These are phyloP conservation scores for Melastoma malabathricum DNA, from an alignment of 345 rosid species.

Conservation along the genomic window DNA sequence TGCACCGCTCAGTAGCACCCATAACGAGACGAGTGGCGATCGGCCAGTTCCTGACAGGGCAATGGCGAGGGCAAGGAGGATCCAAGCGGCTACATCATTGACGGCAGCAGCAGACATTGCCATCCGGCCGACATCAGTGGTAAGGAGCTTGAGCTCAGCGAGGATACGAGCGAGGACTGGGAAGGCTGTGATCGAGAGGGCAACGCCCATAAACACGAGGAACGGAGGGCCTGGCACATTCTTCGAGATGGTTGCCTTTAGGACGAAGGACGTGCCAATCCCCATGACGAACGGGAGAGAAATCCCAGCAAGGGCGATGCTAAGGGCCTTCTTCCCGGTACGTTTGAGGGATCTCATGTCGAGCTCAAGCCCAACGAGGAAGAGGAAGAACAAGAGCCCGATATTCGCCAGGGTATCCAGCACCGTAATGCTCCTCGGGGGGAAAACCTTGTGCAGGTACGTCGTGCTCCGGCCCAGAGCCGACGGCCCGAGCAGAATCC, in stretches of 20 bases:
- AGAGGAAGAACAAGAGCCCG: constrained; percentile 69
- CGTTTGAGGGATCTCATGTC: constrained; percentile 38
- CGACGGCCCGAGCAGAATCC: constrained; percentile 67
- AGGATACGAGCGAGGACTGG: constrained; percentile 75
- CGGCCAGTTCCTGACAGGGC: constrained; percentile 41
- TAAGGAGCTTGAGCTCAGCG: constrained; percentile 74
- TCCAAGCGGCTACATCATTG: constrained; percentile 71
- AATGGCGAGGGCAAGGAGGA: constrained; percentile 69
- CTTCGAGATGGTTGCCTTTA: constrained; percentile 25
- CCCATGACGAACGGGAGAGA: constrained; percentile 48
- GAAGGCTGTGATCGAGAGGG: constrained; percentile 72
- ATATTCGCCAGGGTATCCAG: constrained; percentile 66
- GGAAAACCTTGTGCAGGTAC: constrained; percentile 36
- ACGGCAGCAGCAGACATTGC: constrained; percentile 82
- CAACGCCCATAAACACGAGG: constrained; percentile 80
- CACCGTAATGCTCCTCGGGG: constrained; percentile 43
- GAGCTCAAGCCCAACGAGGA: constrained; percentile 60
- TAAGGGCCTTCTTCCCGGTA: constrained; percentile 41
- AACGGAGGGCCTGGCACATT: constrained; percentile 33
- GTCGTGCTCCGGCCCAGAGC: constrained; percentile 45
- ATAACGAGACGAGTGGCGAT: constrained; percentile 47
- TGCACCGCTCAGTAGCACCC: constrained; percentile 54
- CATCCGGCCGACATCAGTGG: constrained; percentile 60
- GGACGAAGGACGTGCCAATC: constrained; percentile 45
- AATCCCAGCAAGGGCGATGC: constrained; percentile 61